Evolutionary conservation across 78 protist species (phyloP).

Genomic region (Dictyostelium intermedium): DNA sequence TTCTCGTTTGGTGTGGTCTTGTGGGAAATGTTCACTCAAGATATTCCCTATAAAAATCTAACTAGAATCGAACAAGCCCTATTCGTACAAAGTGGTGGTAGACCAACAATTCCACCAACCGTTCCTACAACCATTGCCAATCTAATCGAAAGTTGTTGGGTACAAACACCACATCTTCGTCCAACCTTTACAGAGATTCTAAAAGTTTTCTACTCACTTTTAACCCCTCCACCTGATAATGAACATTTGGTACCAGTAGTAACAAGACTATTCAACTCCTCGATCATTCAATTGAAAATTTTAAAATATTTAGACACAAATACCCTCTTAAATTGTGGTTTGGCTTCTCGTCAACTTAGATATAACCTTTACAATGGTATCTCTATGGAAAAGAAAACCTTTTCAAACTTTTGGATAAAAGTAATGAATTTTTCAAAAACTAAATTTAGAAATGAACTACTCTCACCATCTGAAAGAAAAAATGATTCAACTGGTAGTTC

Average conservation of each 20-base stretch:
- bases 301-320: neutral
- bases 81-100: constrained; percentile 45
- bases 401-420: neutral
- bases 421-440: neutral
- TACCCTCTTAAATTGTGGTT: neutral
- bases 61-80: neutral
- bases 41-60: constrained; percentile 33
- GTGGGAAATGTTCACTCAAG: constrained; percentile 78
- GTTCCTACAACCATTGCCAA: neutral
- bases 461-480: neutral
- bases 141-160: constrained; percentile 46
- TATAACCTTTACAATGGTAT: neutral
- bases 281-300: neutral
- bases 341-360: constrained; percentile 2
- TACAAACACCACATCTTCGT: neutral
- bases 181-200: constrained; percentile 38
- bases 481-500: neutral
- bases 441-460: neutral
- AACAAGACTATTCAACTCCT: neutral
- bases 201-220: neutral
- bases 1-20: constrained; percentile 58
- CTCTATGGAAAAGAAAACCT: neutral
- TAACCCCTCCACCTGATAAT: neutral
- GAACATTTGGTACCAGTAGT: neutral
- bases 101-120: constrained; percentile 30